These are phyloP conservation scores for Colletotrichum gloeosporioides DNA, from an alignment of 2,329 filamentous ascomycete species.

Conservation along the genomic window DNA sequence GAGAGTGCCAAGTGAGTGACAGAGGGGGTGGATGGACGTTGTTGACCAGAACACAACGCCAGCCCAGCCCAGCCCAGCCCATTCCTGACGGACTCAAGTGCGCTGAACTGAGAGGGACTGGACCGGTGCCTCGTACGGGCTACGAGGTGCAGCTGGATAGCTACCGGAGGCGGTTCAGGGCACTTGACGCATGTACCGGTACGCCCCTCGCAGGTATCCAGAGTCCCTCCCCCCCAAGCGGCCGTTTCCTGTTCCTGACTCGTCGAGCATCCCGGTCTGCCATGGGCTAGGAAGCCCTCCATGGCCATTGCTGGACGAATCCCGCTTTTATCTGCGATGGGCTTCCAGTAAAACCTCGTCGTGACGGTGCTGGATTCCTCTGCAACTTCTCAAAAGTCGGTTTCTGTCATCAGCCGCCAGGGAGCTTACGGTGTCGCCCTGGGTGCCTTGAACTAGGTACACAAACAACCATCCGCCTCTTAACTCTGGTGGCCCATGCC, in stretches of 20 bases:
- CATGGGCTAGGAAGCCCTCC: background rate
- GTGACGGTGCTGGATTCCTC: slow-evolving; percentile 7
- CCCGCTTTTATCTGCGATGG: slow-evolving; percentile 20
- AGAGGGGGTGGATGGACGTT: background rate
- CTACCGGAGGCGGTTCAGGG: background rate
- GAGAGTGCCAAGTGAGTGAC: background rate
- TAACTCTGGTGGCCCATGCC: background rate
- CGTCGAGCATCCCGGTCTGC: slow-evolving; percentile 11
- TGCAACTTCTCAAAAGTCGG: slow-evolving; percentile 17
- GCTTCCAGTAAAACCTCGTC: slow-evolving; percentile 10
- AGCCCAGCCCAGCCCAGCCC: background rate
- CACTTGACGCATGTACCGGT: slow-evolving; percentile 14
- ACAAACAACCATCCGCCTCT: background rate
- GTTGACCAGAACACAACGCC: background rate
- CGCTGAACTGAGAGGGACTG: background rate
- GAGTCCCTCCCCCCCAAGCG: slow-evolving; percentile 14
- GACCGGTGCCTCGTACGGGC: background rate
- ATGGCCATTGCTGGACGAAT: slow-evolving; percentile 12
- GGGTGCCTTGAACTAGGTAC: slow-evolving; percentile 14
- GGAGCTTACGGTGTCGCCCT: slow-evolving; percentile 8
- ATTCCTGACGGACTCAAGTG: background rate
- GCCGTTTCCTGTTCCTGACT: slow-evolving; percentile 22
- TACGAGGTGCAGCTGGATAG: background rate
- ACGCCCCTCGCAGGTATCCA: slow-evolving; percentile 1
- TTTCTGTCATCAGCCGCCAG: slow-evolving; percentile 18